phyloP scores from a whole-genome alignment of 768 basidiomycete genomes.

The Russula olivacea region DNA sequence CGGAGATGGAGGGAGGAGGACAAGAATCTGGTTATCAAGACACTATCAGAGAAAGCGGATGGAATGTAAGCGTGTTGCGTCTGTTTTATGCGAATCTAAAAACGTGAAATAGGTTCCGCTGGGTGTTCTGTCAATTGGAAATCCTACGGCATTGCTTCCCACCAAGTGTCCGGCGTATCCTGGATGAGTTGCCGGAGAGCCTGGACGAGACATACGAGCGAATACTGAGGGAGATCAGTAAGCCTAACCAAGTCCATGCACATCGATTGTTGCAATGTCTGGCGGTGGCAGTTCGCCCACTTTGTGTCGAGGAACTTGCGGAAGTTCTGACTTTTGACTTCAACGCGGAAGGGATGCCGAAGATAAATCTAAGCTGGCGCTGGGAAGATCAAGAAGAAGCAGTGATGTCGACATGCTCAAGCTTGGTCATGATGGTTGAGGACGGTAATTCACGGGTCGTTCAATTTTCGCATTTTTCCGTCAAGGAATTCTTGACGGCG shows the following conservation, averaged over 20 bases:
- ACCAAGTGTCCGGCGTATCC: neutral
- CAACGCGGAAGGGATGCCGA: neutral
- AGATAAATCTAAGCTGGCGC: neutral
- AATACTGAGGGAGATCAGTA: neutral
- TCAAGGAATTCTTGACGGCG: slow-evolving; percentile 7
- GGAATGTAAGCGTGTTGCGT: neutral
- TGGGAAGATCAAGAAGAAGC: neutral
- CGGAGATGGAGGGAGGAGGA: neutral
- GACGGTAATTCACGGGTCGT: neutral
- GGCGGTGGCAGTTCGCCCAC: neutral
- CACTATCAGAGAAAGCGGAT: neutral
- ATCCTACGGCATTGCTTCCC: neutral
- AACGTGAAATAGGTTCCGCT: neutral
- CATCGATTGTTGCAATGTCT: slow-evolving; percentile 11
- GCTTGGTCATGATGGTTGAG: neutral
- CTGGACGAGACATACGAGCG: slow-evolving; percentile 9
- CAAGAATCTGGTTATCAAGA: neutral
- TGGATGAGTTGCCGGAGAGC: neutral
- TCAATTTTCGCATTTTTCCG: slow-evolving; percentile 2
- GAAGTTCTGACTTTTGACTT: neutral
- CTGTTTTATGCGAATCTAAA: neutral
- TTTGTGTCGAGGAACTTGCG: neutral
- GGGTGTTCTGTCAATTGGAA: neutral
- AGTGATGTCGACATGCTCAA: slow-evolving; percentile 2
- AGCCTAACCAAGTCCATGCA: neutral